Evolutionary conservation across 148 eudicot species (phyloP).

Genomic region (Spergularia marina): DNA sequence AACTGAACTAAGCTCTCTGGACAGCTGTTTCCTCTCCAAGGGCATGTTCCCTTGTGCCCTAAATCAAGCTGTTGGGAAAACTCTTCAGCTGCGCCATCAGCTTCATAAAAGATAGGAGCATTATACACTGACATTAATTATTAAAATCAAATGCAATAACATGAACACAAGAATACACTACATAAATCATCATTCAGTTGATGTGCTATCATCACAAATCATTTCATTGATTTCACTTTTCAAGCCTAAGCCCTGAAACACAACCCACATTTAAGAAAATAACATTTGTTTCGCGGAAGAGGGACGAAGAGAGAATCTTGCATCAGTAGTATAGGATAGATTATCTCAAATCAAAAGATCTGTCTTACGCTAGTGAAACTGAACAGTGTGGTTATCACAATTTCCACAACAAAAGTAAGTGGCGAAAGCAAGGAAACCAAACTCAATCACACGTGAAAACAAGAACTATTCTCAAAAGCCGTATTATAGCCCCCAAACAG

Average conservation of each 20-base stretch:
- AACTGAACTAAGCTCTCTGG: conserved; percentile 97
- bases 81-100: conserved; percentile 63
- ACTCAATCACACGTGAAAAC: not conserved
- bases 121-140: not conserved
- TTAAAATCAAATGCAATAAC: not conserved
- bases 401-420: not conserved
- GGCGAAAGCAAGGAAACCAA: not conserved
- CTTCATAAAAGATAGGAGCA: conserved; percentile 33
- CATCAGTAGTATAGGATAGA: too few relatives aligned
- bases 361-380: too few relatives aligned
- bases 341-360: too few relatives aligned
- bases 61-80: conserved; percentile 75
- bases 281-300: too few relatives aligned
- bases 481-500: too few relatives aligned
- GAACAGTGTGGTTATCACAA: not conserved
- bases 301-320: too few relatives aligned
- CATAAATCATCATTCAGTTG: not conserved
- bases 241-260: too few relatives aligned
- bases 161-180: not conserved
- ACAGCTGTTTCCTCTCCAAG: conserved; percentile 93
- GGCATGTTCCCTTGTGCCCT: conserved; percentile 71
- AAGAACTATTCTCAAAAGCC: not conserved
- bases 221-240: too few relatives aligned
- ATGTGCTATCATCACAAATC: not conserved
- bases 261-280: too few relatives aligned